Evolutionary conservation across 1,284 basidiomycete genomes (phyloP), one percentile per base, ranked within the genome.

Genomic region (Spongiforma sp.): DNA sequence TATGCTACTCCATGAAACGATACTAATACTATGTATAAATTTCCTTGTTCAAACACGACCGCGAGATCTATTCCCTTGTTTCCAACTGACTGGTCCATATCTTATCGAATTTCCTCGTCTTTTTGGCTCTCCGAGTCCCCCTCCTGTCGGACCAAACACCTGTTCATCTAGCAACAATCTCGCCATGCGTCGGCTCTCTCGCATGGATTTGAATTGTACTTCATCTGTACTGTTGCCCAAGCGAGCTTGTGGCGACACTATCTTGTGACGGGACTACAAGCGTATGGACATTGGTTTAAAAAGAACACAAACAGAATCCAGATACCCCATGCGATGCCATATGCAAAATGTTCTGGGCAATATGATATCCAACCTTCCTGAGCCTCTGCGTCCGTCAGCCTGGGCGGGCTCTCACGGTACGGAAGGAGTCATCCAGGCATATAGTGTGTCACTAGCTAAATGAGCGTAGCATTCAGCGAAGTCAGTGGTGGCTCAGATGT

Each of bases 271-370:
- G 41, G 26, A n/a, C n/a, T n/a, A n/a, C n/a, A n/a, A n/a, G n/a
- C n/a, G n/a, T n/a, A n/a, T n/a, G n/a, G n/a, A n/a, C n/a, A n/a
- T n/a, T n/a, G n/a, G n/a, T n/a, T n/a, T n/a, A n/a, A n/a, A 37
- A 37, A 4, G 1, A 3, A 4, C 24, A 68, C 80, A 62, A 53
- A 82, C 81, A 69, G 77, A 63, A 24, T 72, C 69, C 39, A 64
- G 76, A 58, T 76, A 81, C 24, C 81, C 79, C 74, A 82, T 78
- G 21, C 74, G 69, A 52, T 82, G 79, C 81, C 80, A 82, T 59
- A 82, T 82, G 59, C 77, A 80, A 66, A 77, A 81, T 15, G 66
- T 70, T 50, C 61, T 71, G 14, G 75, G 69, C 2, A 79, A 69
- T 46, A 81, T 2, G 80, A 69, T 46, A 81, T 63, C 19, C 64